Conservation (phyloP, 257 asterid species). For the Solanum rostratum region DNA sequence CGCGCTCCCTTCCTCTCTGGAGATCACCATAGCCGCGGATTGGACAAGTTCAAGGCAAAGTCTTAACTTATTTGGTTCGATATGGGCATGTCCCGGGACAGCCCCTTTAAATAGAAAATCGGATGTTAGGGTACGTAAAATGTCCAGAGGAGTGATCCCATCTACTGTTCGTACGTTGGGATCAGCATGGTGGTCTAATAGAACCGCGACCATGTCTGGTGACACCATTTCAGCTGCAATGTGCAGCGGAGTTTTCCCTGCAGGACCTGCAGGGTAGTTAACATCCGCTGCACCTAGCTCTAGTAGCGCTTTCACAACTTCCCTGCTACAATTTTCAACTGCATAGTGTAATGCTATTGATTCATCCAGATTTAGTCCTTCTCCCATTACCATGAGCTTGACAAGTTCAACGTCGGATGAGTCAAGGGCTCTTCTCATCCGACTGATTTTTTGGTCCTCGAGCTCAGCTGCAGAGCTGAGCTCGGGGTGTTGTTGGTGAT, state of each 20-base stretch:
- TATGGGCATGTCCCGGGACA: constrained; percentile 61
- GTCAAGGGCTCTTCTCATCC: constrained; percentile 92
- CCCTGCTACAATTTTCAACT: constrained; percentile 77
- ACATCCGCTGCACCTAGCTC: constrained; percentile 97
- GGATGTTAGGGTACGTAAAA: constrained; percentile 86
- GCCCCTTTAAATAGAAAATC: constrained; percentile 86
- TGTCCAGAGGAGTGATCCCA: constrained; percentile 73
- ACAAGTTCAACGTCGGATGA: constrained; percentile 91
- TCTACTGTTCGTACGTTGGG: constrained; percentile 76
- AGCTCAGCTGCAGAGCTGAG: constrained; percentile 44
- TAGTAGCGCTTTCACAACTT: constrained; percentile 73
- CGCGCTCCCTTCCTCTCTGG: constrained; percentile 69
- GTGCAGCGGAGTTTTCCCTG: constrained; percentile 81
- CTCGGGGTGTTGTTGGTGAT: constrained; percentile 39
- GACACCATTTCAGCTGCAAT: constrained; percentile 94
- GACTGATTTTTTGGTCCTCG: constrained; percentile 76
- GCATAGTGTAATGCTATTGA: constrained; percentile 83
- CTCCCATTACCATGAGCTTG: constrained; percentile 98
- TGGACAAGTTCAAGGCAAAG: constrained; percentile 89
- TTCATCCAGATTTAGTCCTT: constrained; percentile 79
- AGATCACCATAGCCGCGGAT: constrained; percentile 88
- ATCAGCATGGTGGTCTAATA: constrained; percentile 92
- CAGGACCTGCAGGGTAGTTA: constrained; percentile 81
- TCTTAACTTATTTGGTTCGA: constrained; percentile 82
- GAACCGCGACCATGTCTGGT: constrained; percentile 93